A percentile compares a stretch with the other conserved stretches of the same genome.
Evolutionary conservation across 2,329 filamentous ascomycete species (phyloP).

Genomic region (Didymella sp.): DNA sequence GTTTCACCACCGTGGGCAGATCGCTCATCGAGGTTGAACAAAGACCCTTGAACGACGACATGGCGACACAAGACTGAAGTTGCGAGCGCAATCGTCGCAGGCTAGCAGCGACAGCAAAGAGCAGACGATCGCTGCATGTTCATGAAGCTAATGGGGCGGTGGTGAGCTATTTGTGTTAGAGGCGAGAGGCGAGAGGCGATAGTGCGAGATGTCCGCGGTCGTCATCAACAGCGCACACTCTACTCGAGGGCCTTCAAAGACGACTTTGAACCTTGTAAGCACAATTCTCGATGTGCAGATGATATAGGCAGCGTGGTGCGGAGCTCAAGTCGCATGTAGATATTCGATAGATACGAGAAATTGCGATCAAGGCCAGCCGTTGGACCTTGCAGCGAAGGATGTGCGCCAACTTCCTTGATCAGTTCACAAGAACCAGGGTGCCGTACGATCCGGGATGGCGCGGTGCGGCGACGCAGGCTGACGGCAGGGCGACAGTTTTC

Average conservation of each 20-base stretch:
- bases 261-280: background rate
- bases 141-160: constrained; percentile 3
- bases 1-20: constrained; percentile 25
- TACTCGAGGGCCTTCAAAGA: background rate
- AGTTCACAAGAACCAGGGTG: constrained; percentile 3
- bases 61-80: constrained; percentile 10
- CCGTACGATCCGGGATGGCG: constrained; percentile 12
- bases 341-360: constrained; percentile 15
- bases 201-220: background rate
- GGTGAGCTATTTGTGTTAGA: constrained; percentile 6
- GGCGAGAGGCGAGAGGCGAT: too few relatives aligned
- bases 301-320: background rate
- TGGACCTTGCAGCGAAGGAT: constrained; percentile 12
- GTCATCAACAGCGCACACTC: background rate
- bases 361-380: constrained; percentile 14
- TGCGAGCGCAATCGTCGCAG: background rate
- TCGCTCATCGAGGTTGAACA: constrained; percentile 15
- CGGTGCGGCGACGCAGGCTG: constrained; percentile 3
- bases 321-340: constrained; percentile 8
- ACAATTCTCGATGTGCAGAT: background rate
- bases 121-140: constrained; percentile 1
- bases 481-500: background rate
- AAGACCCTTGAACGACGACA: constrained; percentile 2
- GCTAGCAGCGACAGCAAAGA: background rate
- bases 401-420: constrained; percentile 5